phyloP scores from a whole-genome alignment of 139 green algal species.

The Tetraselmis striata region DNA sequence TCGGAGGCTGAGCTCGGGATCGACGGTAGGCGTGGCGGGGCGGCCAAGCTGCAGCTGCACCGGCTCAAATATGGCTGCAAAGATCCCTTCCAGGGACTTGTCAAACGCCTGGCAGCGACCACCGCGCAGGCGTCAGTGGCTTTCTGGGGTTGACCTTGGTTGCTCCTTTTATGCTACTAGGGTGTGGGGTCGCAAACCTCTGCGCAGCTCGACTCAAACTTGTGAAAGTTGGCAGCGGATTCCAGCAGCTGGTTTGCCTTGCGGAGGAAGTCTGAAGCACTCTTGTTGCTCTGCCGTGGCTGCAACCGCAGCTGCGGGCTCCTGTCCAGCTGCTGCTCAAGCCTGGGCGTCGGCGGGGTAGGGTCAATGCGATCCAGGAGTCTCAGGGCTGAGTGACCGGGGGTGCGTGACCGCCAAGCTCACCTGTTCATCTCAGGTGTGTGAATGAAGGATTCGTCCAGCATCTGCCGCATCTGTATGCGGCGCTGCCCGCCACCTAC shows the following conservation, averaged over 20 bases:
- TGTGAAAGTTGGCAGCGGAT: not conserved
- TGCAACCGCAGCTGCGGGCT: not conserved
- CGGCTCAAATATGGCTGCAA: not conserved
- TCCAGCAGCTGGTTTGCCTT: not conserved
- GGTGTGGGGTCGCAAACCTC: not conserved
- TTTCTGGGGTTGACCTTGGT: not conserved
- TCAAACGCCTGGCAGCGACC: not conserved
- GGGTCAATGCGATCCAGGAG: not conserved
- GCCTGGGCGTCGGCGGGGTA: not conserved
- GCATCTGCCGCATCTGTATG: not conserved
- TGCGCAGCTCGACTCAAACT: not conserved
- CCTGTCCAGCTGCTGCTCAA: not conserved
- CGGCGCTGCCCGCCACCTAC: not conserved
- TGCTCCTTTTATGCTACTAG: too few species aligned
- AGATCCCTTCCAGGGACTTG: not conserved
- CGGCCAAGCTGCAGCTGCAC: not conserved
- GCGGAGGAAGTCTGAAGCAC: not conserved
- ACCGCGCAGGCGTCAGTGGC: not conserved
- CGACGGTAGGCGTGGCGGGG: not conserved
- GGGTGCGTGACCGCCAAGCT: too few species aligned
- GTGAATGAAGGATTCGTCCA: not conserved
- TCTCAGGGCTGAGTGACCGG: not conserved
- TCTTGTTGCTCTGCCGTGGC: not conserved
- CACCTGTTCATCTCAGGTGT: not conserved
- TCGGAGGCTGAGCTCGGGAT: not conserved